Base-by-base conservation (phyloP, 257 asterid species). In the Penstemon newberryi region DNA sequence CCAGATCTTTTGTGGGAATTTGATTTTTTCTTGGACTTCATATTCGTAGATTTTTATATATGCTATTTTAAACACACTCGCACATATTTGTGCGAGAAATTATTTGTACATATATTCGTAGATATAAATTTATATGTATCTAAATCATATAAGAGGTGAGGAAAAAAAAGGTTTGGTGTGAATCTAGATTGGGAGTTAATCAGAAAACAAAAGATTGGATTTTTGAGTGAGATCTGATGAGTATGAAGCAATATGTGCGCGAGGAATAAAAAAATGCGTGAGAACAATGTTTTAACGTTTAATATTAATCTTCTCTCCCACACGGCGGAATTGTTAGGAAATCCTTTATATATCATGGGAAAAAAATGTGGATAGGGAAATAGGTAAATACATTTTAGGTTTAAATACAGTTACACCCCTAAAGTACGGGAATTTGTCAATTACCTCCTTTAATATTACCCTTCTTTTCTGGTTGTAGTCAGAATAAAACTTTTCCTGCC, bases 161-260 rank as follows among this genome's bases (percentile, higher is more conserved):
- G 38, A 9, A 15, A 53, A 8, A 11, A 38, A 53, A 33, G 63
- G 63, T 64, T 54, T 47, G 5, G 57, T 36, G 37, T 41, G 44
- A 63, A 63, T 75, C 45, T 40, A n/a, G 59, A 60, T 60, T 62
- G 66, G 13, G 25, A 55, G 60, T 25, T 3, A 60, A 47, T 18
- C 41, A 18, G 51, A 10, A 18, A 56, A 39, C 40, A 12, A 63
- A 62, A 52, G 43, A 33, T 39, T 13, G 72, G 45, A 41, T 47
- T 65, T 69, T 68, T 49, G n/a, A 50, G 63, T 64, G 63, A 70
- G 84, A 79, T 75, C 70, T 60, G 75, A 47, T 52, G 63, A 67
- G 60, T 41, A 54, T 4, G 67, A 60, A 69, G 60, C 41, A 13
- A 38, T 1, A 25, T 25, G 33, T 25, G 33, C 33, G 33, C 33